Percentiles rank a stretch among this genome's conserved stretches.
phyloP scores from a whole-genome alignment of 345 rosid species.

The Pugionium dolabratum region DNA sequence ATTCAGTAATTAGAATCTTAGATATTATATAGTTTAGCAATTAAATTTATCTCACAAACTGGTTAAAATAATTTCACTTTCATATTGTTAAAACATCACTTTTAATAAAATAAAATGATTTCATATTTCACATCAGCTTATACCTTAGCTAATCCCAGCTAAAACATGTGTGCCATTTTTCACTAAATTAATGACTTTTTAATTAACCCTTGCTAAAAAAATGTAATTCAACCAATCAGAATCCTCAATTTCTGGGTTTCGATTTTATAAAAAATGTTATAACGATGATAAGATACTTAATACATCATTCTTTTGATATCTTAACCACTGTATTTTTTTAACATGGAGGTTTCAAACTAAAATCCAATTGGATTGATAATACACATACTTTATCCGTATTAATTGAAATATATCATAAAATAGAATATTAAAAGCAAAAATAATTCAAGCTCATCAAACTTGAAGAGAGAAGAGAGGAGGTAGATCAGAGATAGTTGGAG shows the following conservation, averaged over 20 bases:
- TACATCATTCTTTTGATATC: neutral
- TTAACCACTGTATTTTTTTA: neutral
- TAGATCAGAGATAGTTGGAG: slow-evolving; percentile 38
- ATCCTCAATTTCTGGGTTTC: neutral
- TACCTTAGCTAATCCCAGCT: slow-evolving; percentile 5
- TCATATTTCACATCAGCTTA: slow-evolving; percentile 5
- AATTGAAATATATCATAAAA: neutral
- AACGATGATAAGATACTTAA: neutral
- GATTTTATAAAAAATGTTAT: neutral
- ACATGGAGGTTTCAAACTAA: neutral
- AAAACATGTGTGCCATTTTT: slow-evolving; percentile 1
- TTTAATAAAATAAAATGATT: too few relatives aligned
- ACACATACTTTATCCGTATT: neutral
- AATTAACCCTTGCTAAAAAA: neutral
- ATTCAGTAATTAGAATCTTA: too few relatives aligned
- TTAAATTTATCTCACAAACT: too few relatives aligned
- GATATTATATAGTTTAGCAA: too few relatives aligned
- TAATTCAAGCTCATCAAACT: slow-evolving; percentile 31
- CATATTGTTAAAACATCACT: too few relatives aligned
- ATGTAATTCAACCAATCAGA: neutral
- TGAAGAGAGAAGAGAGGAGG: slow-evolving; percentile 41
- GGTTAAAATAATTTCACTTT: too few relatives aligned
- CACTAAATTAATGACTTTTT: neutral
- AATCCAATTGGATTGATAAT: neutral
- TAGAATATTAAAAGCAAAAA: slow-evolving; percentile 6